Evolutionary conservation across 2,329 filamentous ascomycete species (phyloP).

Genomic region (Aspergillus calidoustus): DNA sequence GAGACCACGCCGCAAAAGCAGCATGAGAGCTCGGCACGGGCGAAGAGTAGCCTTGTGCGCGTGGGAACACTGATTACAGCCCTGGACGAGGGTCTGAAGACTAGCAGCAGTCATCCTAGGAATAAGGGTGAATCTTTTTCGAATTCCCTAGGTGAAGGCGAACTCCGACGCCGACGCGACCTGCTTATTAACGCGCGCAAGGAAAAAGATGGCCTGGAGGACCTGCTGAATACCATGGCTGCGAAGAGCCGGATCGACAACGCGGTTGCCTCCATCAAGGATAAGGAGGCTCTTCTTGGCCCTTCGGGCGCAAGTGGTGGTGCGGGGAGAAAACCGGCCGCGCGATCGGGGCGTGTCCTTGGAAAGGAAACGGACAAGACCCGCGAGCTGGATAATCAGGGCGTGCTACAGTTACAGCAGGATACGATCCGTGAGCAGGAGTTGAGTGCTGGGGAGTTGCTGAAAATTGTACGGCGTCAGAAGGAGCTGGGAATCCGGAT

Average conservation of each 20-base stretch:
- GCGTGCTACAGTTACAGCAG: conserved; percentile 65
- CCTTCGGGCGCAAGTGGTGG: not conserved
- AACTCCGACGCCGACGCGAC: conserved; percentile 63
- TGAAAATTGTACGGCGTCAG: conserved; percentile 63
- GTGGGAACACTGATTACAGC: conserved; percentile 59
- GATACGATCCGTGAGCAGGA: conserved; percentile 68
- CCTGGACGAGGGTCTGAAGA: conserved; percentile 61
- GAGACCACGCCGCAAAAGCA: conserved; percentile 63
- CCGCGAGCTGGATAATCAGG: conserved; percentile 66
- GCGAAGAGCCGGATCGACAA: conserved; percentile 53
- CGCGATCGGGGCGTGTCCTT: conserved; percentile 55
- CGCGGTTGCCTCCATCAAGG: conserved; percentile 52
- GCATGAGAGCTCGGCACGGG: conserved; percentile 65
- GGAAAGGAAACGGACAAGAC: conserved; percentile 65
- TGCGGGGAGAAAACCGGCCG: conserved; percentile 33
- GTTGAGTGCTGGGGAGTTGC: conserved; percentile 61
- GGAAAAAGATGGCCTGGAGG: conserved; percentile 66
- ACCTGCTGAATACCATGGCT: conserved; percentile 62
- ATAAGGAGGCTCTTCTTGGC: conserved; percentile 50
- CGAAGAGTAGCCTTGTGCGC: conserved; percentile 63
- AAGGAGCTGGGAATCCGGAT: conserved; percentile 66
- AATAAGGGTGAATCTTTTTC: not conserved
- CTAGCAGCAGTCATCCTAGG: conserved; percentile 28
- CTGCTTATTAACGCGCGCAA: conserved; percentile 61
- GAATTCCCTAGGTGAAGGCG: conserved; percentile 61